phyloP scores from a whole-genome alignment of 169 alveolate genomes.

The Miamiensis avidus region DNA sequence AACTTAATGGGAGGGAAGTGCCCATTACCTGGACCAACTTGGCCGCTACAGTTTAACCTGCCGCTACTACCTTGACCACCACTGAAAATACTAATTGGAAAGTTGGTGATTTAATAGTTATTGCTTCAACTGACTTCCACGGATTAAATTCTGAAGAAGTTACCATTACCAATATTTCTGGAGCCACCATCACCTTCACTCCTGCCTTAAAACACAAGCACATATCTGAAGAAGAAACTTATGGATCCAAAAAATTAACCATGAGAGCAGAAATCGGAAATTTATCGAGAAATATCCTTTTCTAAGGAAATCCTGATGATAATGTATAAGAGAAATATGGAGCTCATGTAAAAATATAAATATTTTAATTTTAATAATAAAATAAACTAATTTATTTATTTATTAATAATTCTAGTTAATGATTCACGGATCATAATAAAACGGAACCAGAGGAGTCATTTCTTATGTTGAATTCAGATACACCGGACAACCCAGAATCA shows the following conservation, averaged over 20 bases:
- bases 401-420: no score
- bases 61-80: conserved; percentile 31
- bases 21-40: conserved; percentile 63
- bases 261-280: conserved; percentile 79
- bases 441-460: conserved; percentile 58
- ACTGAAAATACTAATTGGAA: conserved; percentile 67
- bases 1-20: conserved; percentile 64
- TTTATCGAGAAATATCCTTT: conserved; percentile 61
- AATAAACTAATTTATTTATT: no score
- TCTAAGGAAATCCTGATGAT: conserved; percentile 60
- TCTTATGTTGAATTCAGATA: conserved; percentile 54
- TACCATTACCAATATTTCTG: conserved; percentile 32
- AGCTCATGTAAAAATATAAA: no score
- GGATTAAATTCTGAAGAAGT: conserved; percentile 55
- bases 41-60: conserved; percentile 46
- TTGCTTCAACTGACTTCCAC: conserved; percentile 63
- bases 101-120: conserved; percentile 67
- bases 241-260: conserved; percentile 39
- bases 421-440: conserved; percentile 64
- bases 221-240: conserved; percentile 53
- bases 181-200: conserved; percentile 27
- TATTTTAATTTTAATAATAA: no score
- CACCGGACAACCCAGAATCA: conserved; percentile 68
- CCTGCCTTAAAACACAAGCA: conserved; percentile 49
- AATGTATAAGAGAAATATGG: conserved; percentile 54